Conservation (phyloP, 352 stramenopile species). For the Globisporangium mamillatum region DNA sequence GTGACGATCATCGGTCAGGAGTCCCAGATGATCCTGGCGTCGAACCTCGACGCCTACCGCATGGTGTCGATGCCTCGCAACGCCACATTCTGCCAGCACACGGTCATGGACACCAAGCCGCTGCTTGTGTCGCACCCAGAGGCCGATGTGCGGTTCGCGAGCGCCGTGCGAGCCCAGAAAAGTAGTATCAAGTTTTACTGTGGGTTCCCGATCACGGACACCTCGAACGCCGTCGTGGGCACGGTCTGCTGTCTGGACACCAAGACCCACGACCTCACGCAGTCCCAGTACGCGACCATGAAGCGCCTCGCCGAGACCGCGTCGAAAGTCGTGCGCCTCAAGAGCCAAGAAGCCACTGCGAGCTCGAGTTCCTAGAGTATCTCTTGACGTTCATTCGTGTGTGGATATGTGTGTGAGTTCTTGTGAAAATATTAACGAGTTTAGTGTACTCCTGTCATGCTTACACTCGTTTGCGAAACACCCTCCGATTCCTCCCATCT, state of each 20-base stretch:
- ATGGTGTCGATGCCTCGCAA: slow-evolving; percentile 23
- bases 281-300: slow-evolving; percentile 26
- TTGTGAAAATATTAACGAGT: too few species aligned
- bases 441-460: too few species aligned
- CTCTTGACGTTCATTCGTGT: too few species aligned
- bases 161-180: slow-evolving; percentile 19
- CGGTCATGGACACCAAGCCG: slow-evolving; percentile 35
- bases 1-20: slow-evolving; percentile 60
- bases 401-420: too few species aligned
- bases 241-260: slow-evolving; percentile 43
- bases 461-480: too few species aligned
- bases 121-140: slow-evolving; percentile 52
- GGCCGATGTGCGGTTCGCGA: slow-evolving; percentile 48
- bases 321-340: slow-evolving; percentile 29
- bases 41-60: slow-evolving; percentile 23
- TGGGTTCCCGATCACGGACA: slow-evolving; percentile 28
- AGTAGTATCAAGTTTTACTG: slow-evolving; percentile 36
- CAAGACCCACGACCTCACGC: slow-evolving; percentile 27
- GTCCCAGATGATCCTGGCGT: slow-evolving; percentile 38
- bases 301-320: slow-evolving; percentile 41
- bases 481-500: too few species aligned
- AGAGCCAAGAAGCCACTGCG: slow-evolving; percentile 1
- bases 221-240: slow-evolving; percentile 24
- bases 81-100: slow-evolving; percentile 34
- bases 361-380: too few species aligned